Percentiles rank a stretch among this genome's conserved stretches.
Conservation (phyloP, 2,329 filamentous ascomycete genomes). For the Fusarium sp. region DNA sequence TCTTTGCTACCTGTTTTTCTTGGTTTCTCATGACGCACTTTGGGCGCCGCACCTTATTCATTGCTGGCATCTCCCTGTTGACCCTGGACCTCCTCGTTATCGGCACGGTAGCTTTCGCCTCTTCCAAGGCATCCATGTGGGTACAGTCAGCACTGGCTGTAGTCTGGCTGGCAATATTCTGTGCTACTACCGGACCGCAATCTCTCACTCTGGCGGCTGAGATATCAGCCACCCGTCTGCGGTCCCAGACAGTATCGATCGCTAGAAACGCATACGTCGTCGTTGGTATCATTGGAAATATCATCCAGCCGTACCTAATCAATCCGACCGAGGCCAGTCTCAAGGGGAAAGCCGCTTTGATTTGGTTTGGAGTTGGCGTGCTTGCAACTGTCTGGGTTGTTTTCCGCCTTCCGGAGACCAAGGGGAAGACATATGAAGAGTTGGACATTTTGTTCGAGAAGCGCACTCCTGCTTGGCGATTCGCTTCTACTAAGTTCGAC, state of each 20-base stretch:
- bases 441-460: slow-evolving; percentile 53
- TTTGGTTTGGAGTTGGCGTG: slow-evolving; percentile 45
- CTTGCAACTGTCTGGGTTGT: slow-evolving; percentile 49
- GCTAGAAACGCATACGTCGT: slow-evolving; percentile 50
- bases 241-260: slow-evolving; percentile 59
- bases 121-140: not conserved
- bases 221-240: slow-evolving; percentile 57
- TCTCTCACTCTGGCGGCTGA: slow-evolving; percentile 60
- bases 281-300: slow-evolving; percentile 46
- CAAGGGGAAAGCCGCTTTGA: slow-evolving; percentile 52
- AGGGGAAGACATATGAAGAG: slow-evolving; percentile 51
- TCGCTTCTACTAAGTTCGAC: slow-evolving; percentile 47
- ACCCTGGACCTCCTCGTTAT: not conserved
- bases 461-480: slow-evolving; percentile 47
- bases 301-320: slow-evolving; percentile 51
- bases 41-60: not conserved
- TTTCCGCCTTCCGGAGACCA: slow-evolving; percentile 53
- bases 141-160: not conserved
- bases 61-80: not conserved
- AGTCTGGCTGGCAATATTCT: slow-evolving; percentile 48
- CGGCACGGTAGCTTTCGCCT: not conserved
- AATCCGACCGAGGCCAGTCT: slow-evolving; percentile 51
- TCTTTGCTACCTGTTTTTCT: not conserved
- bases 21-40: not conserved
- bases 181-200: slow-evolving; percentile 59